Percentiles rank a stretch among this genome's conserved stretches.
These are phyloP conservation scores for Coemansia sp. DNA, from an alignment of 192 early-diverging fungal genomes.

Conservation along the genomic window DNA sequence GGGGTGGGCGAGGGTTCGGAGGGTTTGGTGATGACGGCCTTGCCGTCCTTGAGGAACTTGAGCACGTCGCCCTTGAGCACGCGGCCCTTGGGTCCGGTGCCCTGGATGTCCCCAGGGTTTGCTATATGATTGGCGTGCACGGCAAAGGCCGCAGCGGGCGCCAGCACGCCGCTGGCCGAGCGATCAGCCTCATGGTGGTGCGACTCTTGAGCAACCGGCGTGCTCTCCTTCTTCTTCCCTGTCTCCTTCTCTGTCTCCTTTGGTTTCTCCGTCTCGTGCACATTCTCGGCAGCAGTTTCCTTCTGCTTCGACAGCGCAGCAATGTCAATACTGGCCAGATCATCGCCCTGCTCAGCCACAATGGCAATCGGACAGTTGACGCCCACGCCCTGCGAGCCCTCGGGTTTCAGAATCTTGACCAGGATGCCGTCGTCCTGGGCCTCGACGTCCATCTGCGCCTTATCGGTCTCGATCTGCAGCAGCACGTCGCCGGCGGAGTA, in stretches of 20 bases:
- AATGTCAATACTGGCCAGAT: slow-evolving; percentile 72
- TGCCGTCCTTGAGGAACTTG: slow-evolving; percentile 53
- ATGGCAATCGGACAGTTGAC: slow-evolving; percentile 80
- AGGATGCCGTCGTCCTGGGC: slow-evolving; percentile 97
- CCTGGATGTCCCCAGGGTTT: slow-evolving; percentile 42
- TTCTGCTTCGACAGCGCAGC: slow-evolving; percentile 42
- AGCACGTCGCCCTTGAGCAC: slow-evolving; percentile 77
- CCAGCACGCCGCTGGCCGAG: slow-evolving; percentile 23
- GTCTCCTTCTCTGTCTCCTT: no score
- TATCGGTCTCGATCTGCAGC: slow-evolving; percentile 96
- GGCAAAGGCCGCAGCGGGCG: slow-evolving; percentile 47
- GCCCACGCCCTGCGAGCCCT: slow-evolving; percentile 61
- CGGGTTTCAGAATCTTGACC: slow-evolving; percentile 84
- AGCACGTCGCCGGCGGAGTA: slow-evolving; percentile 88
- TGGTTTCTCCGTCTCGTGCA: not conserved
- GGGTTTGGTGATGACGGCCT: slow-evolving; percentile 56
- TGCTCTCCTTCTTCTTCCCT: no score
- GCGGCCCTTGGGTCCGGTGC: slow-evolving; percentile 66
- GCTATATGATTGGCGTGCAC: slow-evolving; percentile 48
- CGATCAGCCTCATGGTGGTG: slow-evolving; percentile 2
- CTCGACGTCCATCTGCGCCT: slow-evolving; percentile 99
- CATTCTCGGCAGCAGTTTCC: slow-evolving; percentile 22
- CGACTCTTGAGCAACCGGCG: slow-evolving; percentile 14
- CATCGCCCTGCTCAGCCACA: slow-evolving; percentile 86
- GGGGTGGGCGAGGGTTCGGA: no score